phyloP scores from a whole-genome alignment of 192 early-diverging fungal genomes.

The Umbelopsis ramanniana region DNA sequence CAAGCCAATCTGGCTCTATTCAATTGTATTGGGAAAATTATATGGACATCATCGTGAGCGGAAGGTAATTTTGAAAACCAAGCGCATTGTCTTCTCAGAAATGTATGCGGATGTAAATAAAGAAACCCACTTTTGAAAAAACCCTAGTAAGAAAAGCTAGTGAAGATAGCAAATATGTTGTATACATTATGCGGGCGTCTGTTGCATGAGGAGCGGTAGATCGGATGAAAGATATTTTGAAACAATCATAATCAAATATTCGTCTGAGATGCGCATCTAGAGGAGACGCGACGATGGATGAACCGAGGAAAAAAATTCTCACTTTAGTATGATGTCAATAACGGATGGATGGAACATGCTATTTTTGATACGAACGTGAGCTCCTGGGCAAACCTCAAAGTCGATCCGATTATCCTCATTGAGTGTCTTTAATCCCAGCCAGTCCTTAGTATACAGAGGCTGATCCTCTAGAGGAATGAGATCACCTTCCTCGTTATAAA shows the following conservation, averaged over 20 bases:
- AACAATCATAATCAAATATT: conserved; percentile 4
- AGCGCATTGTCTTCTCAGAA: background rate
- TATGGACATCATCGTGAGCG: conserved; percentile 11
- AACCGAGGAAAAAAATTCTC: no score
- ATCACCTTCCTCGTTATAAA: conserved; percentile 57
- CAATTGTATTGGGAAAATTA: conserved; percentile 19
- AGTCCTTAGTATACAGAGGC: conserved; percentile 68
- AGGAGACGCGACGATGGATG: background rate
- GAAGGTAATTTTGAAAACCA: background rate
- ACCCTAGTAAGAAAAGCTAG: no score
- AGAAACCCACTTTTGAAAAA: background rate
- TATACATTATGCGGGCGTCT: background rate
- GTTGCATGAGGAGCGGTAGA: background rate
- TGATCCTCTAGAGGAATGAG: conserved; percentile 59
- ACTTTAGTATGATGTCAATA: background rate
- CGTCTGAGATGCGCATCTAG: background rate
- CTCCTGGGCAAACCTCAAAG: conserved; percentile 53
- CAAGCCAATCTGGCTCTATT: background rate
- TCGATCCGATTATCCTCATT: conserved; percentile 48
- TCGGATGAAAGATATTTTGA: background rate
- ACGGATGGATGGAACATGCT: background rate
- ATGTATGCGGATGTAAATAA: background rate
- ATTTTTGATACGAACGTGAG: conserved; percentile 52
- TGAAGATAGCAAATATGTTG: background rate
- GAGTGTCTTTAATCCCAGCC: conserved; percentile 67